Evolutionary conservation across 176 grass and related monocot genomes (phyloP), one percentile per base, ranked within the genome.

Genomic region (Pharus latifolius): DNA sequence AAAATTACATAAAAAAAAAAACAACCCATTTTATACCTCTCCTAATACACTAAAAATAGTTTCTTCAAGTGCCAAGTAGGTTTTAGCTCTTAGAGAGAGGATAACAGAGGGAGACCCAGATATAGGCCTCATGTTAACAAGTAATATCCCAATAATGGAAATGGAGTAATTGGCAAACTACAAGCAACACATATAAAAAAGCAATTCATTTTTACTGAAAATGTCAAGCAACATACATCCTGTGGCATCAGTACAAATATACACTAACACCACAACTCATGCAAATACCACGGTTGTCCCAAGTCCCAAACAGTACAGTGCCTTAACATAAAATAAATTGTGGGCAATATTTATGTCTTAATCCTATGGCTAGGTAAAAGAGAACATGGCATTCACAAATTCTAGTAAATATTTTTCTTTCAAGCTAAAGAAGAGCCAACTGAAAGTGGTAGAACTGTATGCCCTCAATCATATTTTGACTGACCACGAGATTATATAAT

Each of bases 21-120:
- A n/a, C n/a, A n/a, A n/a, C n/a, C n/a, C n/a, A n/a, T n/a, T n/a
- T 18, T 55, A 41, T 28, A 70, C 18, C 18, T 14, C 7, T 25
- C 30, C 18, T 51, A 16, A 18, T 35, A 69, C 48, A 25, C 16
- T 71, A 71, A 27, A 27, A 18, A 10, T 28, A 43, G 12, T 56
- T 29, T 42, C 4, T 3, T 15, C 33, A 55, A 20, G 27, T 70
- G 22, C 22, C 56, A 79, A 73, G 55, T 83, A 82, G 24, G 59
- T 84, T 46, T 83, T 70, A 82, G 77, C 88, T 71, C 75, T 81
- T 91, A 53, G n/a, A 61, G 52, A 73, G 55, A 15, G 51, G 56
- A 57, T 55, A 25, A 15, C 30, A 3, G 35, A 14, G 26, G 12
- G n/a, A 14, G 22, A 60, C 38, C 30, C 2, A 60, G 54, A 34